Evolutionary conservation across 495 filamentous ascomycete species (phyloP), one percentile per base, ranked within the genome.

Genomic region (Massariosphaeria phaeospora): DNA sequence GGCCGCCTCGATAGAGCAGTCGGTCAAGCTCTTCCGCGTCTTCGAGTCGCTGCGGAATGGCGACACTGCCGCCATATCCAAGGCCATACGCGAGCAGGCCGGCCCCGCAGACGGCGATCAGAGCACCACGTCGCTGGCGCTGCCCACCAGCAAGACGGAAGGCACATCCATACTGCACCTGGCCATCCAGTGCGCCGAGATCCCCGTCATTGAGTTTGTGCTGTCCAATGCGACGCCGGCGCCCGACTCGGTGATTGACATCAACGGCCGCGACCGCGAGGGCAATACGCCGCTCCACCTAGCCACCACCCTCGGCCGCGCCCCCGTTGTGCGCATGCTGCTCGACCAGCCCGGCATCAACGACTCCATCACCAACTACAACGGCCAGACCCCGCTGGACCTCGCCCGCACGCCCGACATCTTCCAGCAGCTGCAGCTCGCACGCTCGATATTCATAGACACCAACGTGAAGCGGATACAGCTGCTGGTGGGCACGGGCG

Each of bases 101-200:
- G 56, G 59, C 34, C 38, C 70, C 71, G 31, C 78, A 17, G 72
- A 70, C 2, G 70, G 70, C 20, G 73, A 76, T 39, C 68, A 74
- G 50, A 80, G 78, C 67, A 77, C 67, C 15, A 78, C 79, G 76
- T 81, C 23, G 73, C 79, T 48, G 70, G 75, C 26, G 2, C 41
- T 61, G 17, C 26, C 51, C 20, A 70, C 55, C 10, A 57, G 70
- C 3, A 69, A 72, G 8, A 55, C 91, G 15, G 86, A 89, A 35
- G 89, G 91, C 33, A 93, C 90, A 1, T 89, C 87, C 0, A 83
- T 96, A 34, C 76, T 98, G 13, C 94, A 97, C 69, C 74, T 98
- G 45, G 91, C 93, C 23, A 87, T 96, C n/a, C 93, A 97, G 67
- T 98, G 93, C 64, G 94, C 94, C 15, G 91, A 97, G 63, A 79